A percentile compares a stretch with the other conserved stretches of the same genome.
Conservation (phyloP, 2,329 filamentous ascomycete species). For the Ceratocystis huliohia region DNA sequence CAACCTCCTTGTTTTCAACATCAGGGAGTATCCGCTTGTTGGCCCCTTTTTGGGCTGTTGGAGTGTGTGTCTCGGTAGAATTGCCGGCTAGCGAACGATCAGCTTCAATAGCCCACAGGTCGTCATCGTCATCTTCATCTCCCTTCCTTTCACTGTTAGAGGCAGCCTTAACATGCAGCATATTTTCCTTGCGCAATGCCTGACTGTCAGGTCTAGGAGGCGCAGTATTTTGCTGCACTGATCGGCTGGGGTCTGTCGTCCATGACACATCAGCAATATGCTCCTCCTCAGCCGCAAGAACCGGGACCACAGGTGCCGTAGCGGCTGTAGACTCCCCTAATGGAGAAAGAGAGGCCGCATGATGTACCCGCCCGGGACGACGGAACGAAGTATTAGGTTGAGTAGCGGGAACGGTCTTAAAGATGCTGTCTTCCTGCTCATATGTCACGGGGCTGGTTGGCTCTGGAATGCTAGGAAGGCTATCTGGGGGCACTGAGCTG, state of each 20-base stretch:
- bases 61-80: constrained; percentile 10
- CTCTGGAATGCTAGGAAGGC: constrained; percentile 8
- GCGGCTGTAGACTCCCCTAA: constrained; percentile 8
- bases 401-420: constrained; percentile 3
- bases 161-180: neutral
- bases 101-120: constrained; percentile 48
- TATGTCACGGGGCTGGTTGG: constrained; percentile 15
- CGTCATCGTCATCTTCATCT: constrained; percentile 30
- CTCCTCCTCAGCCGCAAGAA: constrained; percentile 19
- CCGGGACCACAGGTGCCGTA: constrained; percentile 6
- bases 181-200: constrained; percentile 8
- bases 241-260: constrained; percentile 19
- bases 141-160: constrained; percentile 18
- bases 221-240: constrained; percentile 8
- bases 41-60: constrained; percentile 23
- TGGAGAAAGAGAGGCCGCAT: constrained; percentile 17
- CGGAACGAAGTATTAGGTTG: constrained; percentile 11
- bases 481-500: neutral
- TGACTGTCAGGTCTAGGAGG: neutral
- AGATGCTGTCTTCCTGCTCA: constrained; percentile 16
- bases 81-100: constrained; percentile 34
- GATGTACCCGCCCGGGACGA: constrained; percentile 18
- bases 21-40: constrained; percentile 11
- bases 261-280: constrained; percentile 19
- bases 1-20: neutral